Conservation (phyloP, 2,329 filamentous ascomycete species). For the Calonectria henricotiae region DNA sequence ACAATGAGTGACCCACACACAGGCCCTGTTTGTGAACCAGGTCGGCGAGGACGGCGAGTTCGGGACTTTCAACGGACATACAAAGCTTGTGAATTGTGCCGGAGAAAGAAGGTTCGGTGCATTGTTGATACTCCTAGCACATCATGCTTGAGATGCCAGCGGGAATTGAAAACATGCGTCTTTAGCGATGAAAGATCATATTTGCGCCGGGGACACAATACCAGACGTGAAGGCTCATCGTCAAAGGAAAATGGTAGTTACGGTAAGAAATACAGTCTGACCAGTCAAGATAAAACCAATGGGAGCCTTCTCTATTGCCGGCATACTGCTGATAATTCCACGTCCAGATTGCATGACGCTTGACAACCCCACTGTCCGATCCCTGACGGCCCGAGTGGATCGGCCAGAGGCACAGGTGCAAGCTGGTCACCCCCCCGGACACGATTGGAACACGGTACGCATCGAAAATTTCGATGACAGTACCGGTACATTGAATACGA, state of each 20-base stretch:
- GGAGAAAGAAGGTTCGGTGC: slow-evolving; percentile 43
- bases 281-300: neutral
- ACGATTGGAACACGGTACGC: neutral
- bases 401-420: neutral
- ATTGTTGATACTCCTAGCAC: slow-evolving; percentile 34
- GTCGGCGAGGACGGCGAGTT: slow-evolving; percentile 30
- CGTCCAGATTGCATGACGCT: neutral
- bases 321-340: neutral
- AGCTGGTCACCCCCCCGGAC: neutral
- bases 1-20: slow-evolving; percentile 9
- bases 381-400: neutral
- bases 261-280: neutral
- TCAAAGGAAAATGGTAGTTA: slow-evolving; percentile 7
- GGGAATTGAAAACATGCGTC: slow-evolving; percentile 37
- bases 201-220: neutral
- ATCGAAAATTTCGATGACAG: neutral
- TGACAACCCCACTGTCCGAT: neutral
- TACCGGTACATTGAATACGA: neutral
- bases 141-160: slow-evolving; percentile 38
- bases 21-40: neutral
- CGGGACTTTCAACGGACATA: slow-evolving; percentile 43
- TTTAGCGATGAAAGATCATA: slow-evolving; percentile 38
- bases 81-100: slow-evolving; percentile 42
- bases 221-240: neutral
- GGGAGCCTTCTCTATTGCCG: neutral